These are phyloP conservation scores for Auricularia sp. DNA, from an alignment of 768 basidiomycete genomes.

Conservation along the genomic window DNA sequence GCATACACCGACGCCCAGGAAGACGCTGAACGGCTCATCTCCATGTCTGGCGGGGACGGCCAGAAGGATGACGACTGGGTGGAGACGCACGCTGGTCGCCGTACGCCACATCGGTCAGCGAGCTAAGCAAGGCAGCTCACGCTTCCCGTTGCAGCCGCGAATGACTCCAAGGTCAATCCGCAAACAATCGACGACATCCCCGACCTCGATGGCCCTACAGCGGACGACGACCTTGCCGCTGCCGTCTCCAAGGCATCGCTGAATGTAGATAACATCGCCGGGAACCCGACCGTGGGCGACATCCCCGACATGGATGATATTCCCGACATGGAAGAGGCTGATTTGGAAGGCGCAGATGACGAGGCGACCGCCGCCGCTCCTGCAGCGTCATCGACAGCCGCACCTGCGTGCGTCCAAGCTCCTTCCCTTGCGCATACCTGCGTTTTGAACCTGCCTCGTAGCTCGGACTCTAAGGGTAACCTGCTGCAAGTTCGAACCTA, in stretches of 20 bases:
- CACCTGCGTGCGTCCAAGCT: slow-evolving; percentile 11
- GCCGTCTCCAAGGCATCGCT: background rate
- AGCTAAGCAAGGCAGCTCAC: background rate
- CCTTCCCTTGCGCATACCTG: too few relatives aligned
- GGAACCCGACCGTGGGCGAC: slow-evolving; percentile 24
- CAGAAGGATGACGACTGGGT: slow-evolving; percentile 83
- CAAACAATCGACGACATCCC: slow-evolving; percentile 78
- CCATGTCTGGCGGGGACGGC: slow-evolving; percentile 48
- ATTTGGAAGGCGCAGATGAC: slow-evolving; percentile 76
- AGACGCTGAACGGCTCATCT: slow-evolving; percentile 86
- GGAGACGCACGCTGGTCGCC: slow-evolving; percentile 84
- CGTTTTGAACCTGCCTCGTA: background rate
- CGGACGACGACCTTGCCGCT: background rate
- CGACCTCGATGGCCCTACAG: slow-evolving; percentile 51
- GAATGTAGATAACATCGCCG: background rate
- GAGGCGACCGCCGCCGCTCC: slow-evolving; percentile 52
- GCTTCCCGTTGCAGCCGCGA: slow-evolving; percentile 17
- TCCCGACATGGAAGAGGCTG: slow-evolving; percentile 98
- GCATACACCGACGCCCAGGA: slow-evolving; percentile 94
- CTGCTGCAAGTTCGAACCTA: slow-evolving; percentile 94
- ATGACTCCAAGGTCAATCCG: slow-evolving; percentile 37
- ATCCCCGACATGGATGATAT: slow-evolving; percentile 96
- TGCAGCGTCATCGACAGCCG: slow-evolving; percentile 29
- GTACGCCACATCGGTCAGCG: slow-evolving; percentile 11
- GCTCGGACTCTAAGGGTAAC: slow-evolving; percentile 48